Evolutionary conservation across 495 filamentous ascomycete genomes (phyloP).

Genomic region (Penicillium bialowiezense): DNA sequence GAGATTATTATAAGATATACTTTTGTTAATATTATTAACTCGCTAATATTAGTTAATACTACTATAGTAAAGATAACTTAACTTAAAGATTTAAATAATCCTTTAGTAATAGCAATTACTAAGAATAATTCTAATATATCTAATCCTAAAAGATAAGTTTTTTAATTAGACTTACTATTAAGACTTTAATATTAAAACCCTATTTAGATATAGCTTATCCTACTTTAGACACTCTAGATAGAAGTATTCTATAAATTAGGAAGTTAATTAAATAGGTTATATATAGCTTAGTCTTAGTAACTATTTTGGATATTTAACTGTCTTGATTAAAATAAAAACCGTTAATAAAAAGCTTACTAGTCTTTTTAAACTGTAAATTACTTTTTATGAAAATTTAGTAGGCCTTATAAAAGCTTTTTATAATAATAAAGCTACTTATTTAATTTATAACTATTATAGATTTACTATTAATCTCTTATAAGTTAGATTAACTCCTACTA

Average conservation of each 20-base stretch:
- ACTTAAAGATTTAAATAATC: not conserved
- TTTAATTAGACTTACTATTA: not conserved
- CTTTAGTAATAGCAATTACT: not conserved
- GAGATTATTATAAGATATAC: too few relatives aligned
- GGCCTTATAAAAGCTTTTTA: conserved; percentile 6
- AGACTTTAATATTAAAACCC: not conserved
- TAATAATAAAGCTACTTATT: not conserved
- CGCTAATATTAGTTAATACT: not conserved
- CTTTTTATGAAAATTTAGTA: conserved; percentile 1
- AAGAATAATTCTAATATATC: not conserved
- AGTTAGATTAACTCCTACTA: not conserved
- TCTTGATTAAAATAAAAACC: conserved; percentile 4
- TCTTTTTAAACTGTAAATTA: not conserved
- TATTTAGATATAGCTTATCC: conserved; percentile 1
- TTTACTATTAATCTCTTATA: conserved; percentile 3
- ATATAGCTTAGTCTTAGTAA: conserved; percentile 7
- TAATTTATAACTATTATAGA: conserved; percentile 5
- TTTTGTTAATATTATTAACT: too few relatives aligned
- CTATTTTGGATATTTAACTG: conserved; percentile 6
- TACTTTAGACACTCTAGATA: conserved; percentile 3
- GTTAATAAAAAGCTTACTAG: not conserved
- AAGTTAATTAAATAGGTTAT: conserved; percentile 2
- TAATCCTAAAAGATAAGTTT: not conserved
- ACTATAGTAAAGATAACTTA: not conserved
- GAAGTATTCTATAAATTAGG: conserved; percentile 8